Evolutionary conservation across 345 rosid genomes (phyloP).

Genomic region (Salix suchowensis): DNA sequence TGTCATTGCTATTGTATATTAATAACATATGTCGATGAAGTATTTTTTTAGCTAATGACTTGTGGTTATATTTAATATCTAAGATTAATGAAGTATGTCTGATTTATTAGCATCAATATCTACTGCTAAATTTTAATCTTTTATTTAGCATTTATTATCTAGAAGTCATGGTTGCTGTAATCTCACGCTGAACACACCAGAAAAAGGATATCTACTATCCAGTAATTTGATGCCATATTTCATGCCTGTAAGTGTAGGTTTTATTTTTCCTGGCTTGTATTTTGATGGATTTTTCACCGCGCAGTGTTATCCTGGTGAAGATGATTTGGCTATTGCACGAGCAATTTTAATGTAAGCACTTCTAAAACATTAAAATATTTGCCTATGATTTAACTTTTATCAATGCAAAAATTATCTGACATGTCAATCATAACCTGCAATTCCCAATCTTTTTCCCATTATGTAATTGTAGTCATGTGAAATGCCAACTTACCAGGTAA

Average conservation of each 20-base stretch:
- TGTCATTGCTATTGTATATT: background rate
- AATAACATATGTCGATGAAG: background rate
- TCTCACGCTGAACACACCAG: background rate
- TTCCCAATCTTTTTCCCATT: conserved; percentile 1
- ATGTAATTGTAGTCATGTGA: background rate
- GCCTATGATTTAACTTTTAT: background rate
- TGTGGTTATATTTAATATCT: background rate
- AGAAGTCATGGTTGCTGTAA: background rate
- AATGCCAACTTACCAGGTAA: conserved; percentile 2
- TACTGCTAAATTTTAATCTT: background rate
- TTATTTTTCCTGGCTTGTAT: conserved; percentile 4
- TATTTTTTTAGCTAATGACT: background rate
- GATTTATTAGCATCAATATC: background rate
- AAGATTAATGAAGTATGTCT: background rate
- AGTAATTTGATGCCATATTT: background rate
- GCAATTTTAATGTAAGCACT: conserved; percentile 66
- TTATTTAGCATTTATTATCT: background rate
- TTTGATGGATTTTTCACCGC: conserved; percentile 15
- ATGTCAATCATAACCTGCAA: background rate
- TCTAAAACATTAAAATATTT: conserved; percentile 2
- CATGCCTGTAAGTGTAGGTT: background rate
- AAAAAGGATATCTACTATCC: background rate
- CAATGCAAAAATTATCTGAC: background rate
- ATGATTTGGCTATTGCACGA: conserved; percentile 83
- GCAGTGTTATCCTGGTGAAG: conserved; percentile 99